Conservation (phyloP, 108 stramenopile species). For the Pseudonitzschia delicatissima region DNA sequence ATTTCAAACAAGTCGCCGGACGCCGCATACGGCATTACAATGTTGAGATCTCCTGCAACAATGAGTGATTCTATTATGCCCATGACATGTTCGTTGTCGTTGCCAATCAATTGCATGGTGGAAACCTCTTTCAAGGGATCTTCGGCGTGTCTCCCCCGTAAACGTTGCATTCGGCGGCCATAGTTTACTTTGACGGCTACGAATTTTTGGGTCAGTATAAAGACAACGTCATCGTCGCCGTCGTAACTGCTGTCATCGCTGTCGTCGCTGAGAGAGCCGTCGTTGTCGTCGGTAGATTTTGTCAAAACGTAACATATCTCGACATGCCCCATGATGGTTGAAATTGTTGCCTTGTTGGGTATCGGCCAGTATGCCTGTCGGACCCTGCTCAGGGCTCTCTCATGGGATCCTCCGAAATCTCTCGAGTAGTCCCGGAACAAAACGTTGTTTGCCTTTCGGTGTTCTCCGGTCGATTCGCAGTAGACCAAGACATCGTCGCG, state of each 20-base stretch:
- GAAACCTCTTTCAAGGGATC: constrained; percentile 93
- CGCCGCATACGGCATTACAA: constrained; percentile 57
- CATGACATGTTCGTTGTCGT: constrained; percentile 41
- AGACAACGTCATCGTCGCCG: constrained; percentile 18
- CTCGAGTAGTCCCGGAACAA: constrained; percentile 47
- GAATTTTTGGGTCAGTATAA: constrained; percentile 30
- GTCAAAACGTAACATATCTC: constrained; percentile 49
- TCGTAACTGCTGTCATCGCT: constrained; percentile 6
- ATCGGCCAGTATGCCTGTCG: constrained; percentile 44
- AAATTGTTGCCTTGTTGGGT: constrained; percentile 40
- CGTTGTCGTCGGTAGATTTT: constrained; percentile 25
- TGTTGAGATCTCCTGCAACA: constrained; percentile 61
- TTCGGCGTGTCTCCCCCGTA: constrained; percentile 54
- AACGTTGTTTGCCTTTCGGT: constrained; percentile 35
- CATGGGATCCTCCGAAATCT: constrained; percentile 13
- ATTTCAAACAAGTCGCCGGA: constrained; percentile 63
- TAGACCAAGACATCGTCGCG: constrained; percentile 40
- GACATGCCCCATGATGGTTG: constrained; percentile 58
- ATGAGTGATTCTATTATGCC: constrained; percentile 36
- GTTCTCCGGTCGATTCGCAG: constrained; percentile 24
- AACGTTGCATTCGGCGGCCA: constrained; percentile 36
- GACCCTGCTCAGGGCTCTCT: constrained; percentile 24
- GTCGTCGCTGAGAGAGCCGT: constrained; percentile 10
- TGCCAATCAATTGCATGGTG: constrained; percentile 86
- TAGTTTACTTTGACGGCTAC: constrained; percentile 57